phyloP scores from a whole-genome alignment of 2,329 filamentous ascomycete species.

The Colletotrichum agaves region DNA sequence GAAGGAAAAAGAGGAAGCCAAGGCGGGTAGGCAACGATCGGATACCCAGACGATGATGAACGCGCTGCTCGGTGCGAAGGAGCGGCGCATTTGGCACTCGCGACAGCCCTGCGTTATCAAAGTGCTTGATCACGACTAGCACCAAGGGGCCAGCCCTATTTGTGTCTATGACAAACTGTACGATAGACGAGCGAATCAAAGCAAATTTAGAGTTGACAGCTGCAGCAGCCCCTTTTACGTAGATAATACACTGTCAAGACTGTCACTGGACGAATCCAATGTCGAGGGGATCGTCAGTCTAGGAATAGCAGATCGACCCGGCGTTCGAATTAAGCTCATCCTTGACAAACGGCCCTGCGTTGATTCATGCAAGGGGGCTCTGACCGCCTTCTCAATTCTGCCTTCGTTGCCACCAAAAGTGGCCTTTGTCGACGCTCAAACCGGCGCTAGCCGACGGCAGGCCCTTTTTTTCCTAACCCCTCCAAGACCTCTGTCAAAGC shows the following conservation, averaged over 20 bases:
- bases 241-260: conserved; percentile 23
- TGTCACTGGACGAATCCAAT: not conserved
- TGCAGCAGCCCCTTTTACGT: conserved; percentile 21
- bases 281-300: not conserved
- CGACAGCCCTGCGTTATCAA: conserved; percentile 66
- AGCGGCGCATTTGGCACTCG: conserved; percentile 73
- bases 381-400: conserved; percentile 34
- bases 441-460: conserved; percentile 34
- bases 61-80: conserved; percentile 66
- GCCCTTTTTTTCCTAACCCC: conserved; percentile 19
- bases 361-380: conserved; percentile 26
- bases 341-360: conserved; percentile 16
- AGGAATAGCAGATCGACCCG: conserved; percentile 18
- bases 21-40: conserved; percentile 53
- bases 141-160: not conserved
- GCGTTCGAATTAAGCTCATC: conserved; percentile 30
- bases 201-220: conserved; percentile 15
- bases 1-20: conserved; percentile 43
- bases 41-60: conserved; percentile 69
- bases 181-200: conserved; percentile 16
- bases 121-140: conserved; percentile 57
- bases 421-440: conserved; percentile 7
- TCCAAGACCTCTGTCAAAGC: conserved; percentile 14
- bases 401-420: conserved; percentile 31
- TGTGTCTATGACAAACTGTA: conserved; percentile 24